Evolutionary conservation across 306 rosid species (phyloP).

Genomic region (Glycine latifolia): DNA sequence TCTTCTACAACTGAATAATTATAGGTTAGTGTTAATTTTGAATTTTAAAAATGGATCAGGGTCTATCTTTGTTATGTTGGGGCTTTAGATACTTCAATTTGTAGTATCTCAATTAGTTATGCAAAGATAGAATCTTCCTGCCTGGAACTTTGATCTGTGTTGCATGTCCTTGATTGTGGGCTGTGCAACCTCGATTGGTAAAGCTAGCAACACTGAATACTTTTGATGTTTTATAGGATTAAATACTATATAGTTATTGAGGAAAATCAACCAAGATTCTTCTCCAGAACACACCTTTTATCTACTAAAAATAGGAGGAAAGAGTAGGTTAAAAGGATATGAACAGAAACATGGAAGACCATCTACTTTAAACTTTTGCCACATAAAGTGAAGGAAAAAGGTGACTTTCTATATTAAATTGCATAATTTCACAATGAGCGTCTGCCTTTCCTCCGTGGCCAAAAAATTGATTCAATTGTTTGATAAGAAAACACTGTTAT

Average conservation of each 20-base stretch:
- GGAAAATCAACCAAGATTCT: constrained; percentile 20
- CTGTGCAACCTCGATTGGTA: constrained; percentile 14
- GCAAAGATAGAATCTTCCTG: background rate
- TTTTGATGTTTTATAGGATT: constrained; percentile 10
- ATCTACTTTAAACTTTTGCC: constrained; percentile 9
- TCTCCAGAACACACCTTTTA: constrained; percentile 9
- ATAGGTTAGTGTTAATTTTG: constrained; percentile 65
- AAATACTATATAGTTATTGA: constrained; percentile 1
- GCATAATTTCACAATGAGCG: background rate
- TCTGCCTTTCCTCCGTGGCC: background rate
- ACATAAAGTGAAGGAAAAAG: background rate
- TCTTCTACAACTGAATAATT: constrained; percentile 84
- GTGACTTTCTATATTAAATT: constrained; percentile 25
- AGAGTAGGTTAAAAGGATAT: background rate
- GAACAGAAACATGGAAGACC: background rate
- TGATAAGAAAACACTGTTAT: constrained; percentile 33
- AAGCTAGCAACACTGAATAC: constrained; percentile 15
- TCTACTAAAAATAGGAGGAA: constrained; percentile 29
- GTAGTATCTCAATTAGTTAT: constrained; percentile 12
- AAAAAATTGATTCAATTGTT: constrained; percentile 3
- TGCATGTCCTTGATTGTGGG: constrained; percentile 31
- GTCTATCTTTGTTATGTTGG: constrained; percentile 11
- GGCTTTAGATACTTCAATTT: constrained; percentile 14
- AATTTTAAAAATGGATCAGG: constrained; percentile 7
- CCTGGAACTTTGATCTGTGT: constrained; percentile 22